Evolutionary conservation across 83 land plant species (phyloP).

Genomic region (Picea abies): DNA sequence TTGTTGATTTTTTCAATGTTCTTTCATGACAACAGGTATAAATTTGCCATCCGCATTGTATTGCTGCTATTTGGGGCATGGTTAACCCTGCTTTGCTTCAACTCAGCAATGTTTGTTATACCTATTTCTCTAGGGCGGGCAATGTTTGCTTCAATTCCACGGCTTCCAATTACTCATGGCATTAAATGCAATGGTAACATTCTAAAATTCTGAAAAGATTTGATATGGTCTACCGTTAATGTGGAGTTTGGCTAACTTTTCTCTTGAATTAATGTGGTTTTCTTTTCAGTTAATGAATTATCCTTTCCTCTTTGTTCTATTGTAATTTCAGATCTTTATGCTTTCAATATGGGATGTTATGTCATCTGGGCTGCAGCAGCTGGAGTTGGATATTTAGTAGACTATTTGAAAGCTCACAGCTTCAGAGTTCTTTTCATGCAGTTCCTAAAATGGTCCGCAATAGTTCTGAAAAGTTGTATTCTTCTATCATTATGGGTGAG

Average conservation of each 20-base stretch:
- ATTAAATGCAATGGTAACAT: constrained; percentile 92
- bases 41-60: constrained; percentile 86
- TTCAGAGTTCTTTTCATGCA: constrained; percentile 61
- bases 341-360: constrained; percentile 94
- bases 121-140: constrained; percentile 92
- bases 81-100: constrained; percentile 86
- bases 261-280: neutral
- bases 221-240: neutral
- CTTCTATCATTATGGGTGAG: constrained; percentile 93
- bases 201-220: neutral
- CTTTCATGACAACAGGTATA: constrained; percentile 52
- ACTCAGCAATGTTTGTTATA: constrained; percentile 77
- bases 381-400: constrained; percentile 70
- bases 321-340: constrained; percentile 73
- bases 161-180: constrained; percentile 93
- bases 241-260: neutral
- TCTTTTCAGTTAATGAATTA: neutral
- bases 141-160: constrained; percentile 74
- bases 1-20: neutral
- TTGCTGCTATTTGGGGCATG: constrained; percentile 86
- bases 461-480: constrained; percentile 77
- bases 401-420: constrained; percentile 70
- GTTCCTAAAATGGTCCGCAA: constrained; percentile 82
- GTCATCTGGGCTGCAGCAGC: constrained; percentile 84
- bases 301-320: neutral